Percentiles rank a stretch among this genome's conserved stretches.
Evolutionary conservation across 495 filamentous ascomycete species (phyloP).

Genomic region (Emericellopsis terricola): DNA sequence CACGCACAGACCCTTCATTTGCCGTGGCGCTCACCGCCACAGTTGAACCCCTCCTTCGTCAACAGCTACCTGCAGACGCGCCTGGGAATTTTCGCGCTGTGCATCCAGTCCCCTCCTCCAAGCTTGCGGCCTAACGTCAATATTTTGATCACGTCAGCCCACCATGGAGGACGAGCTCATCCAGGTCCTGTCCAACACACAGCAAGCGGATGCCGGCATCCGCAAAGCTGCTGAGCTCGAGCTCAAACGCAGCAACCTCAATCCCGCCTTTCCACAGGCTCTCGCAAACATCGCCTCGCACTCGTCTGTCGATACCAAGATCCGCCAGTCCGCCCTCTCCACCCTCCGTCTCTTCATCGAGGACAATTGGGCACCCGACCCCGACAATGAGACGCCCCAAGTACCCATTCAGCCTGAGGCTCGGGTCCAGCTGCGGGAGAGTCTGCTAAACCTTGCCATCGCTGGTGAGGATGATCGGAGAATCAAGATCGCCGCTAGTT

Average conservation of each 20-base stretch:
- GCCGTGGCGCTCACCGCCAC: no score
- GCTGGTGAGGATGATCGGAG: slow-evolving; percentile 59
- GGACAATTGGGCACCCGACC: slow-evolving; percentile 47
- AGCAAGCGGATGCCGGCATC: slow-evolving; percentile 45
- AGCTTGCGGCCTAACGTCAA: no score
- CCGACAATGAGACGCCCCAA: slow-evolving; percentile 43
- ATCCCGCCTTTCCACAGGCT: slow-evolving; percentile 51
- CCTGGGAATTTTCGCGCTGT: no score
- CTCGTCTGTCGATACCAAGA: slow-evolving; percentile 43
- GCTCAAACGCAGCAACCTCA: slow-evolving; percentile 44
- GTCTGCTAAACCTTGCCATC: slow-evolving; percentile 61
- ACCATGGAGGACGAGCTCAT: slow-evolving; percentile 81
- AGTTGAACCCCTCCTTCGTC: no score
- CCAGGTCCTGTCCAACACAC: slow-evolving; percentile 62
- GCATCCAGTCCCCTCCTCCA: no score
- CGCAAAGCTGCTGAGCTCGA: slow-evolving; percentile 68
- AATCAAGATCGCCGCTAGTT: slow-evolving; percentile 60
- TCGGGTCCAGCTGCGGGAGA: slow-evolving; percentile 52
- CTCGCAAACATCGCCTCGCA: slow-evolving; percentile 66
- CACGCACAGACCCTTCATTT: no score
- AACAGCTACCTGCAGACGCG: no score
- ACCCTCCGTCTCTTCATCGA: slow-evolving; percentile 67
- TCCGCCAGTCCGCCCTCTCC: slow-evolving; percentile 70
- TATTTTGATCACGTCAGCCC: no score
- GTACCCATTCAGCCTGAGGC: slow-evolving; percentile 46